Evolutionary conservation across 768 basidiomycete species (phyloP).

Genomic region (Clitopilus hobsonii): DNA sequence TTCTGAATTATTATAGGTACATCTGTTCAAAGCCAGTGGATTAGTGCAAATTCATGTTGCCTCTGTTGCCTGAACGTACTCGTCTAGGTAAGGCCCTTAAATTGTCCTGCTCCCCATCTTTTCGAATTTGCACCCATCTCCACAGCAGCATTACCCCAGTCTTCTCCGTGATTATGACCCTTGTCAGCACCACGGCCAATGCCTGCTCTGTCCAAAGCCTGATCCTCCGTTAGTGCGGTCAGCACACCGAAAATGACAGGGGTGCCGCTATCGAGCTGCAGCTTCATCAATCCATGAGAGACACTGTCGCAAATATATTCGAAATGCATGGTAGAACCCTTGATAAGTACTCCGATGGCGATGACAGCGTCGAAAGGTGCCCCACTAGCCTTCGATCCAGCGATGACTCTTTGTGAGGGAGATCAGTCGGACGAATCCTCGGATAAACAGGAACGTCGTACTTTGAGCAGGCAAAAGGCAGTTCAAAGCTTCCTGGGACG

Average conservation of each 20-base stretch:
- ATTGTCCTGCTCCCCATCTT: constrained; percentile 64
- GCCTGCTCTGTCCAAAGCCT: constrained; percentile 93
- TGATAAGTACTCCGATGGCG: constrained; percentile 97
- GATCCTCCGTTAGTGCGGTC: constrained; percentile 88
- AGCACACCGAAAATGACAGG: constrained; percentile 97
- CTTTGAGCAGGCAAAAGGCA: constrained; percentile 86
- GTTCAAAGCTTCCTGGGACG: constrained; percentile 93
- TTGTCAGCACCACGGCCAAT: constrained; percentile 62
- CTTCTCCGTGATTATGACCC: constrained; percentile 97
- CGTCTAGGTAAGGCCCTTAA: neutral
- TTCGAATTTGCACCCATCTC: constrained; percentile 77
- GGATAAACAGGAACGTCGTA: constrained; percentile 31
- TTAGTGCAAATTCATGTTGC: neutral
- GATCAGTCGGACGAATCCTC: constrained; percentile 6
- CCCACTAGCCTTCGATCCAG: constrained; percentile 82
- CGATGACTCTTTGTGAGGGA: constrained; percentile 69
- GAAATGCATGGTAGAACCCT: constrained; percentile 98
- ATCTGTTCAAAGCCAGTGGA: neutral
- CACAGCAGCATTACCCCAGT: constrained; percentile 96
- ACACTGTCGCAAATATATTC: constrained; percentile 98
- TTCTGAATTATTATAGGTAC: too few relatives aligned
- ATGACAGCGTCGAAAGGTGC: constrained; percentile 92
- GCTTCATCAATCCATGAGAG: constrained; percentile 89
- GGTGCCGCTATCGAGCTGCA: constrained; percentile 89
- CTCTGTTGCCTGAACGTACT: too few relatives aligned